A percentile compares a stretch with the other conserved stretches of the same genome.
These are phyloP conservation scores for Suhomyces sp. DNA, from an alignment of 805 yeast genomes.

Conservation along the genomic window DNA sequence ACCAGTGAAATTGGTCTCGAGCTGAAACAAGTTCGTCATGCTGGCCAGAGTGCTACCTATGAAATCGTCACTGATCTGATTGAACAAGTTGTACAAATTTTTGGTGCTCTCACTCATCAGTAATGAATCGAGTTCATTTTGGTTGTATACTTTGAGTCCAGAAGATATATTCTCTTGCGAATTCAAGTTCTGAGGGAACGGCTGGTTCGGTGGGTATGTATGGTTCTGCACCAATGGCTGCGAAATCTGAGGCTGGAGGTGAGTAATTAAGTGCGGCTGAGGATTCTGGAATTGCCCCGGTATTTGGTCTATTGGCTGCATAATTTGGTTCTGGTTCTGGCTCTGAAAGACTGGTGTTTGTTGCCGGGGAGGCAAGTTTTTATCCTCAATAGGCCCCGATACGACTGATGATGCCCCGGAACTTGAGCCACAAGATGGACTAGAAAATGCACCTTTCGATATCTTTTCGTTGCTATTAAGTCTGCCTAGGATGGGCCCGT, in stretches of 20 bases:
- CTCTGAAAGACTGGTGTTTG: not conserved
- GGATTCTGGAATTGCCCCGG: not conserved
- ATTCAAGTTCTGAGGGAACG: not conserved
- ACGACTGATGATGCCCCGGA: conserved; percentile 1
- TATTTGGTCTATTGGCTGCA: not conserved
- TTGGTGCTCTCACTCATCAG: conserved; percentile 27
- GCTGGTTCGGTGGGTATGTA: not conserved
- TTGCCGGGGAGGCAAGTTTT: not conserved
- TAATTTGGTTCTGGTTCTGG: not conserved
- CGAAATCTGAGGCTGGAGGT: not conserved
- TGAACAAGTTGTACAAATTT: conserved; percentile 28
- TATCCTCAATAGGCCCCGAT: not conserved
- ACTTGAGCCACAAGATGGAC: not conserved
- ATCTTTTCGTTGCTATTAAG: not conserved
- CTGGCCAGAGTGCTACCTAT: conserved; percentile 1
- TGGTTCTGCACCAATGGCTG: not conserved
- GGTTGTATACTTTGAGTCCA: not conserved
- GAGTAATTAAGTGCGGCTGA: not conserved
- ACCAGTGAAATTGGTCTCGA: conserved; percentile 14
- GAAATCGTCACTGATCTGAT: conserved; percentile 24
- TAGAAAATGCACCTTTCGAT: not conserved
- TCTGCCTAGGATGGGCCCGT: not conserved
- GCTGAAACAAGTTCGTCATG: conserved; percentile 21
- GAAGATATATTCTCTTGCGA: not conserved
- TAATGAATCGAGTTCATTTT: not conserved